Evolutionary conservation across 2,329 filamentous ascomycete genomes (phyloP).

Genomic region (Cordyceps cicadae): DNA sequence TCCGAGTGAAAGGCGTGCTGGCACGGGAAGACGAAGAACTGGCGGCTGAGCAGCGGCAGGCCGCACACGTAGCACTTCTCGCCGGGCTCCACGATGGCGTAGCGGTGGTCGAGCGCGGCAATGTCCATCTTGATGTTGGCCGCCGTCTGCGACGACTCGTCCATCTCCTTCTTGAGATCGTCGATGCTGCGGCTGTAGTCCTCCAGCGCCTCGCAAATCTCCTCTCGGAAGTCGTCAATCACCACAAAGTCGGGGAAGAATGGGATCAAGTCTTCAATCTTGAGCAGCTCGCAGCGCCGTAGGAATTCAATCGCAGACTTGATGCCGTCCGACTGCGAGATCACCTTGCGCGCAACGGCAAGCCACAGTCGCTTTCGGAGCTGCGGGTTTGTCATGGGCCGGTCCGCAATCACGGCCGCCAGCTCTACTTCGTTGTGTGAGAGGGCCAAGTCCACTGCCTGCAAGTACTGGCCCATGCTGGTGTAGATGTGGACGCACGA

Average conservation of each 20-base stretch:
- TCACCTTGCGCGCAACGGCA: slow-evolving; percentile 88
- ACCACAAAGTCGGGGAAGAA: slow-evolving; percentile 99
- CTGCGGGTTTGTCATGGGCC: slow-evolving; percentile 67
- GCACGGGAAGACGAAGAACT: slow-evolving; percentile 98
- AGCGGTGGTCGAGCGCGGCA: slow-evolving; percentile 73
- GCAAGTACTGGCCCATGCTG: slow-evolving; percentile 87
- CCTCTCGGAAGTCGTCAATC: slow-evolving; percentile 98
- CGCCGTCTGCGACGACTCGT: slow-evolving; percentile 81
- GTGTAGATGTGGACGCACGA: slow-evolving; percentile 97
- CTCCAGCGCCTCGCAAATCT: slow-evolving; percentile 89
- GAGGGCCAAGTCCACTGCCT: slow-evolving; percentile 86
- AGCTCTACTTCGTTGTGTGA: slow-evolving; percentile 86
- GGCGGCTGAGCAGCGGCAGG: slow-evolving; percentile 74
- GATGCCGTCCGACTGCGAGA: slow-evolving; percentile 77
- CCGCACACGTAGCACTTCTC: slow-evolving; percentile 89
- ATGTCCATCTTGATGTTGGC: slow-evolving; percentile 88
- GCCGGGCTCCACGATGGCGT: slow-evolving; percentile 92
- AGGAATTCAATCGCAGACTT: slow-evolving; percentile 91
- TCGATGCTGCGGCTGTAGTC: slow-evolving; percentile 92
- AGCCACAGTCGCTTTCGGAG: slow-evolving; percentile 94
- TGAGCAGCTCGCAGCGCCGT: slow-evolving; percentile 79
- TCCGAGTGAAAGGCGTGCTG: slow-evolving; percentile 98
- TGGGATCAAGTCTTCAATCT: slow-evolving; percentile 93
- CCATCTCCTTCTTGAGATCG: slow-evolving; percentile 83
- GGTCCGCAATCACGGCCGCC: slow-evolving; percentile 80